These are phyloP conservation scores for Xylaria castorea DNA, from an alignment of 495 filamentous ascomycete species.

Conservation along the genomic window DNA sequence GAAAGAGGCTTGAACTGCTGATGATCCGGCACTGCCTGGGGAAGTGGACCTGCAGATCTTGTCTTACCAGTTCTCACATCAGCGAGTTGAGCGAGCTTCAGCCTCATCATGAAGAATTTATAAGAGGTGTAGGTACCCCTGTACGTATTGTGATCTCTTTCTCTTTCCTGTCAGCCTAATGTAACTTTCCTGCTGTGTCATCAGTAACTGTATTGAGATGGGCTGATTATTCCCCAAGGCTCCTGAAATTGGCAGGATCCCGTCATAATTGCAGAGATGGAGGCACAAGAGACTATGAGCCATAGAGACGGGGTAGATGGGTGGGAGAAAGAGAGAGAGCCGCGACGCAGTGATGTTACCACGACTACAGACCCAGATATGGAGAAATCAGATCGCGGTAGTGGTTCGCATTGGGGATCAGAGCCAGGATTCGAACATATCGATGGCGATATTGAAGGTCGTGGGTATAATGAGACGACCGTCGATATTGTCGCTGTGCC, in stretches of 20 bases:
- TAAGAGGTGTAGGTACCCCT: not conserved
- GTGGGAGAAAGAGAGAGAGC: not conserved
- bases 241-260: not conserved
- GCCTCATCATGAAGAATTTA: slow-evolving; percentile 10
- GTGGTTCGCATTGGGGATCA: slow-evolving; percentile 35
- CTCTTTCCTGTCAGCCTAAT: not conserved
- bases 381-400: slow-evolving; percentile 31
- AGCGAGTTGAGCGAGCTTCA: not conserved
- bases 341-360: slow-evolving; percentile 21
- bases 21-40: not conserved
- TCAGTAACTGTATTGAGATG: not conserved
- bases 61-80: slow-evolving; percentile 18
- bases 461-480: slow-evolving; percentile 52
- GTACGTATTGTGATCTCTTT: not conserved
- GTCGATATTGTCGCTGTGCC: slow-evolving; percentile 56
- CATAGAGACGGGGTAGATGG: not conserved
- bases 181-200: not conserved
- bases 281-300: not conserved
- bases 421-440: slow-evolving; percentile 50
- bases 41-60: slow-evolving; percentile 1
- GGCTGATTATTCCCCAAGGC: not conserved
- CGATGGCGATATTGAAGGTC: slow-evolving; percentile 50
- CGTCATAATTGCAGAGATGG: slow-evolving; percentile 11
- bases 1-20: not conserved
- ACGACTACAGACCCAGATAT: slow-evolving; percentile 24